Evolutionary conservation across 352 stramenopile species (phyloP).

Genomic region (Phytophthora nicotianae): DNA sequence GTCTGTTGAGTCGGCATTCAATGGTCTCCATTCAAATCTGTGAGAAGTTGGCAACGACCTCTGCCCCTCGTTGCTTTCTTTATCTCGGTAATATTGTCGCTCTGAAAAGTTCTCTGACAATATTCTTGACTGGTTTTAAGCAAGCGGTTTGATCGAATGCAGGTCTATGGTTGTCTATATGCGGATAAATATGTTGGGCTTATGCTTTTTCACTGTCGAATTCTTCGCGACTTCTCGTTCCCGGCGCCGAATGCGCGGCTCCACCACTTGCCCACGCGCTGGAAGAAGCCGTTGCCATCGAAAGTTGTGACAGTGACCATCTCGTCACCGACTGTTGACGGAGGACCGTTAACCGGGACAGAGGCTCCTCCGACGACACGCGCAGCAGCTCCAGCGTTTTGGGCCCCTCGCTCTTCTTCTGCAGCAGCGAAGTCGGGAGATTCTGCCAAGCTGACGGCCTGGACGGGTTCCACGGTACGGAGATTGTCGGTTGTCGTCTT

Average conservation of each 20-base stretch:
- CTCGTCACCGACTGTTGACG: not conserved
- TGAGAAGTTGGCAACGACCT: no score
- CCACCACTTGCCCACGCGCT: constrained; percentile 19
- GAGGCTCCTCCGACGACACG: constrained; percentile 2
- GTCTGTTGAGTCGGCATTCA: no score
- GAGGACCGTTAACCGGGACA: not conserved
- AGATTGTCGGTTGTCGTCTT: constrained; percentile 2
- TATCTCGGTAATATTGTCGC: no score
- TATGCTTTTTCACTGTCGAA: constrained; percentile 9
- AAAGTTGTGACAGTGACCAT: constrained; percentile 15
- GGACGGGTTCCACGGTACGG: not conserved
- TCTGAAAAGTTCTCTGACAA: no score
- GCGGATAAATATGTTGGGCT: not conserved
- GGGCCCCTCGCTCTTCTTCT: constrained; percentile 12
- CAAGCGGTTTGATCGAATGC: not conserved
- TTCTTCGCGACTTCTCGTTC: constrained; percentile 2
- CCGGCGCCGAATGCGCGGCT: not conserved
- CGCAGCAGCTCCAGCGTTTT: not conserved
- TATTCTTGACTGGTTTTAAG: not conserved
- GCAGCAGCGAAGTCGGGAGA: not conserved
- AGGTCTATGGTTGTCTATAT: constrained; percentile 1
- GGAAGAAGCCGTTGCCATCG: constrained; percentile 8
- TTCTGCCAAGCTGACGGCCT: not conserved
- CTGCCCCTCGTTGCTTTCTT: no score
- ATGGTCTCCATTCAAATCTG: no score